Percentiles rank a stretch among this genome's conserved stretches.
phyloP scores from a whole-genome alignment of 768 basidiomycete genomes.

The Boletus rufocinnamomeus region DNA sequence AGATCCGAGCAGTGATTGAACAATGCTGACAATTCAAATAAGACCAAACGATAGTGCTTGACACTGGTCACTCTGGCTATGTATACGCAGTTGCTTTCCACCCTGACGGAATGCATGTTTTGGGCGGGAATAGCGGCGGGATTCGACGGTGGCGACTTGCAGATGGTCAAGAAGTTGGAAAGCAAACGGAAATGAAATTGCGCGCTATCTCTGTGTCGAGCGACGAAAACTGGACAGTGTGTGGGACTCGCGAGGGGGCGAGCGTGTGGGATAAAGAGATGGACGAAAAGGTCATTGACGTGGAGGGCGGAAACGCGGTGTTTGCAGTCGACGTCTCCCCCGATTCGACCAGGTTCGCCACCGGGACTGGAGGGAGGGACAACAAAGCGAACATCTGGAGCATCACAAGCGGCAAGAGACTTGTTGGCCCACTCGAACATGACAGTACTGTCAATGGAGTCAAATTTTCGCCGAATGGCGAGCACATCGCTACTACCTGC shows the following conservation, averaged over 20 bases:
- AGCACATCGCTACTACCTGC: too few relatives aligned
- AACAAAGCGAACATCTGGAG: too few relatives aligned
- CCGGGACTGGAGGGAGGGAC: background rate
- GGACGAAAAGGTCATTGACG: background rate
- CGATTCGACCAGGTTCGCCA: too few relatives aligned
- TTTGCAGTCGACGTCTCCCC: too few relatives aligned
- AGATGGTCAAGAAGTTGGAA: background rate
- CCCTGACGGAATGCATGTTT: background rate
- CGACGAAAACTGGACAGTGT: background rate
- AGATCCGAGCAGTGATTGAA: background rate
- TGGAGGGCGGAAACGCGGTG: background rate
- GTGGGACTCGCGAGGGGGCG: background rate
- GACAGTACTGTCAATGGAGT: too few relatives aligned
- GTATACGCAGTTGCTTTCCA: background rate
- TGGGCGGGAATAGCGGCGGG: rapidly evolving
- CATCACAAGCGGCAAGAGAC: too few relatives aligned
- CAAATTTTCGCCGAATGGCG: too few relatives aligned
- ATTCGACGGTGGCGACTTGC: background rate
- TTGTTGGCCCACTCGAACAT: too few relatives aligned
- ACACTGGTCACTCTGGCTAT: rapidly evolving
- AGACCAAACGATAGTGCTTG: background rate
- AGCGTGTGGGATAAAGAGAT: too few relatives aligned
- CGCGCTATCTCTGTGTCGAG: background rate
- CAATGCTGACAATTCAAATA: background rate
- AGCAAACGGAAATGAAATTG: background rate